Evolutionary conservation across 805 yeast genomes (phyloP).

Genomic region (Cyberlindnera veronae): DNA sequence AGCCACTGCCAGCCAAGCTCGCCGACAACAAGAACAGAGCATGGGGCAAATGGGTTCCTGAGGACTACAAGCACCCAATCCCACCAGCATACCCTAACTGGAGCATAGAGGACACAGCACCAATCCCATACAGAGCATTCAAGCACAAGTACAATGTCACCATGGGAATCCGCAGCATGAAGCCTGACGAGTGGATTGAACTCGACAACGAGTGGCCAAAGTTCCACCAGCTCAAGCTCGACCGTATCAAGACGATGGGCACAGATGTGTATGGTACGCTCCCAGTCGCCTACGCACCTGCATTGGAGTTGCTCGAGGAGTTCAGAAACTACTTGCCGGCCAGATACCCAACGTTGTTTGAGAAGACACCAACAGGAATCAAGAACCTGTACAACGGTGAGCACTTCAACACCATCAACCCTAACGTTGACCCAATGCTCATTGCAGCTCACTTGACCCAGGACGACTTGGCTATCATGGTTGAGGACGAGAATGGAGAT

Average conservation of each 20-base stretch:
- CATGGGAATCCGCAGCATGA: conserved; percentile 67
- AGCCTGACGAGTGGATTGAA: conserved; percentile 62
- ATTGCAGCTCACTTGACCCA: conserved; percentile 57
- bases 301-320: conserved; percentile 52
- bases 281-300: conserved; percentile 49
- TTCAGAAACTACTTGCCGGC: conserved; percentile 49
- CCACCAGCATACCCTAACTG: conserved; percentile 41
- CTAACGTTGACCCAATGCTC: conserved; percentile 51
- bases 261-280: conserved; percentile 45
- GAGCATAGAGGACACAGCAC: conserved; percentile 17
- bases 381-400: conserved; percentile 52
- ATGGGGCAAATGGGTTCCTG: conserved; percentile 53
- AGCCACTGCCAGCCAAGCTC: conserved; percentile 31
- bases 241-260: conserved; percentile 46
- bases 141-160: conserved; percentile 60
- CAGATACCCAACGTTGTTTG: conserved; percentile 55
- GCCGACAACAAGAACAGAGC: conserved; percentile 45
- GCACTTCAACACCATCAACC: conserved; percentile 32
- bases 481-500: conserved; percentile 55
- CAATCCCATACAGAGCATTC: conserved; percentile 43
- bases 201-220: conserved; percentile 62
- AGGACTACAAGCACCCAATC: conserved; percentile 44
- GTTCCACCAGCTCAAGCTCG: conserved; percentile 49
- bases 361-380: conserved; percentile 17
- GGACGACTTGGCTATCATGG: conserved; percentile 67